phyloP scores from a whole-genome alignment of 2,329 filamentous ascomycete genomes.

The Tolypocladium cylindrosporum region DNA sequence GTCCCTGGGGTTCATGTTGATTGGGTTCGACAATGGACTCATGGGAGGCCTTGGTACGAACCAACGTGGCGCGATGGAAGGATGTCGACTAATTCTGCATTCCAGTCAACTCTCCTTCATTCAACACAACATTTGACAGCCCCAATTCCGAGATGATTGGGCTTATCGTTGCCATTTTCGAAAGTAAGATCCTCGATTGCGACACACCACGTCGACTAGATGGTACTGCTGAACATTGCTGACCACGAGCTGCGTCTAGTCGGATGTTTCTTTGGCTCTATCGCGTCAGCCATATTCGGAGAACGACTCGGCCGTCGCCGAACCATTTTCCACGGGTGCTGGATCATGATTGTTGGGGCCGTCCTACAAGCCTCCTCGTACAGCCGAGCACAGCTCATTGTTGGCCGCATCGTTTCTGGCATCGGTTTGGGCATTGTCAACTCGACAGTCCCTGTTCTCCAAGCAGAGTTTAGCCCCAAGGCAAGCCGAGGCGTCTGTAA shows the following conservation, averaged over 20 bases:
- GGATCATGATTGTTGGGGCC: conserved; percentile 34
- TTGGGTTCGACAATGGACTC: conserved; percentile 36
- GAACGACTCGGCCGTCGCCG: conserved; percentile 32
- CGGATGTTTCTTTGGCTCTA: conserved; percentile 17
- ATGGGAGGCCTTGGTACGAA: conserved; percentile 26
- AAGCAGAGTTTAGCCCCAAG: conserved; percentile 31
- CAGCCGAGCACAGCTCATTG: conserved; percentile 31
- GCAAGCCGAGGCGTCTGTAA: conserved; percentile 23
- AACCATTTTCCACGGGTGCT: conserved; percentile 29
- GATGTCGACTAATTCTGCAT: conserved; percentile 6
- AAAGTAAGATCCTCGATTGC: conserved; percentile 12
- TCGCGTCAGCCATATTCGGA: conserved; percentile 17
- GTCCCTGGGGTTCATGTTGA: conserved; percentile 36
- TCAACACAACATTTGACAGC: conserved; percentile 27
- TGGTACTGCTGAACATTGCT: background rate
- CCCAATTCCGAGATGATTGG: conserved; percentile 30
- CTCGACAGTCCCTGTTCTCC: conserved; percentile 32
- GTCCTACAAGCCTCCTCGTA: conserved; percentile 33
- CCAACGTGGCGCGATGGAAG: too few species aligned
- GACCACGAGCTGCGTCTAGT: conserved; percentile 5
- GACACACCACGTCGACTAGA: background rate
- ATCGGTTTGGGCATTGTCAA: conserved; percentile 36
- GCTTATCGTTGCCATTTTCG: conserved; percentile 36
- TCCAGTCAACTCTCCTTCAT: conserved; percentile 26
- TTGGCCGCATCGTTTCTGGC: conserved; percentile 36